These are phyloP conservation scores for Yamadazyma friedrichii DNA, from an alignment of 1,139 yeast species.

Conservation along the genomic window DNA sequence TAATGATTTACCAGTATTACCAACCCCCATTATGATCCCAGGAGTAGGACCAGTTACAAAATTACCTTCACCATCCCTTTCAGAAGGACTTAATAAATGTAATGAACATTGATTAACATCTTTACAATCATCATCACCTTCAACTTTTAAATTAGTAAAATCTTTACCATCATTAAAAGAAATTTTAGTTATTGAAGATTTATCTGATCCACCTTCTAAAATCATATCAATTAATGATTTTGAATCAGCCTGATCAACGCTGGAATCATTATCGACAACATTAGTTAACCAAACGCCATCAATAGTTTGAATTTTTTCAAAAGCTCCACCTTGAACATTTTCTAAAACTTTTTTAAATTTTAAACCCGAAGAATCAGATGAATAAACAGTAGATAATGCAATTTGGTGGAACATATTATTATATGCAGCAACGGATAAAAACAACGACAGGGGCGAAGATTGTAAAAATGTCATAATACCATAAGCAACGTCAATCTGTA, in stretches of 20 bases:
- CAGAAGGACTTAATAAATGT: constrained; percentile 51
- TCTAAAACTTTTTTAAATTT: constrained; percentile 49
- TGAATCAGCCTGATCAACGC: constrained; percentile 16
- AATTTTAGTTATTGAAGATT: constrained; percentile 28
- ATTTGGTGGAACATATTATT: constrained; percentile 15
- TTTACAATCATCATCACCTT: constrained; percentile 47
- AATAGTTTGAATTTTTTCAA: constrained; percentile 55
- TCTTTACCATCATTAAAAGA: constrained; percentile 65
- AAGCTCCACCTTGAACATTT: constrained; percentile 40
- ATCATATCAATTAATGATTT: constrained; percentile 26
- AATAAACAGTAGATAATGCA: constrained; percentile 42
- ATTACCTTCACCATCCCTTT: constrained; percentile 55
- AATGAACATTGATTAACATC: constrained; percentile 52
- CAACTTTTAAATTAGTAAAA: constrained; percentile 53
- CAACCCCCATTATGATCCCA: constrained; percentile 65
- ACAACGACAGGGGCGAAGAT: constrained; percentile 56
- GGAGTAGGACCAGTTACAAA: constrained; percentile 68
- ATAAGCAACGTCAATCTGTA: constrained; percentile 42
- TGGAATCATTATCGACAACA: constrained; percentile 20
- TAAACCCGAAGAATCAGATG: constrained; percentile 66
- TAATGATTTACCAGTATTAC: constrained; percentile 45
- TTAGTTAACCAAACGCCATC: constrained; percentile 75
- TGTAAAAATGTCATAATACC: constrained; percentile 54
- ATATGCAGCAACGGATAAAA: constrained; percentile 42
- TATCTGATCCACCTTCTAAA: constrained; percentile 24